A percentile compares a stretch with the other conserved stretches of the same genome.
Evolutionary conservation across 108 stramenopile species (phyloP).

Genomic region (Pelagomonas calceolata): DNA sequence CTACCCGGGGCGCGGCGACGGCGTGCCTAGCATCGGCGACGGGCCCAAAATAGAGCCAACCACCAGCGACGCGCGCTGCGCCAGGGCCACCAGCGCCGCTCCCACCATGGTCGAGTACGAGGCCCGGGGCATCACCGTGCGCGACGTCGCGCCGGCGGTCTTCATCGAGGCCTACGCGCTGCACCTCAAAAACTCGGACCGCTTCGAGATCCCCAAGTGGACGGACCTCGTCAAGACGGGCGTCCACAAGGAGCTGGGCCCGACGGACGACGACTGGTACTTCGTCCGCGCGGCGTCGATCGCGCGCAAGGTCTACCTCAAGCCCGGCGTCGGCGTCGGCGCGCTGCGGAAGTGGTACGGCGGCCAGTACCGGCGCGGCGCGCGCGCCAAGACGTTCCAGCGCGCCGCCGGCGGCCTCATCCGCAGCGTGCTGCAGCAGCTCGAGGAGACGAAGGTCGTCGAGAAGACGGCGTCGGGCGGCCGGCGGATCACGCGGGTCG

Average conservation of each 20-base stretch:
- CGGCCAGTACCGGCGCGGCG: slow-evolving; percentile 74
- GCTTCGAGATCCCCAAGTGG: slow-evolving; percentile 95
- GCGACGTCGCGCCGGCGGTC: no score
- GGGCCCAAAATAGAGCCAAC: no score
- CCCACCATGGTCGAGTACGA: no score
- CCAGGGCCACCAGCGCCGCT: no score
- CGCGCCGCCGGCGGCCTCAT: slow-evolving; percentile 85
- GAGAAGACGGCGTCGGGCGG: slow-evolving; percentile 71
- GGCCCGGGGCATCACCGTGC: no score
- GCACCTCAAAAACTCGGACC: slow-evolving; percentile 95
- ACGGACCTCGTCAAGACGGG: slow-evolving; percentile 94
- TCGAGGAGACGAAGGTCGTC: slow-evolving; percentile 87
- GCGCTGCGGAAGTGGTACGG: slow-evolving; percentile 92
- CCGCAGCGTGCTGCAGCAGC: slow-evolving; percentile 79
- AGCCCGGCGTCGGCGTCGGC: slow-evolving; percentile 90
- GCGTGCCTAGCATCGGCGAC: no score
- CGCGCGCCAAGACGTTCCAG: slow-evolving; percentile 81
- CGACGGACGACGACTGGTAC: slow-evolving; percentile 98
- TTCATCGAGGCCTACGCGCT: slow-evolving; percentile 60
- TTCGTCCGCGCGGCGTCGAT: slow-evolving; percentile 97
- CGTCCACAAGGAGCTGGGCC: slow-evolving; percentile 94
- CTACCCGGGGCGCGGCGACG: no score
- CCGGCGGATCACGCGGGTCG: slow-evolving; percentile 77
- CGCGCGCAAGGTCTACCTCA: slow-evolving; percentile 94
- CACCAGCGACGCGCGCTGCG: no score